Conservation (phyloP, 345 rosid genomes). For the Firmiana major region DNA sequence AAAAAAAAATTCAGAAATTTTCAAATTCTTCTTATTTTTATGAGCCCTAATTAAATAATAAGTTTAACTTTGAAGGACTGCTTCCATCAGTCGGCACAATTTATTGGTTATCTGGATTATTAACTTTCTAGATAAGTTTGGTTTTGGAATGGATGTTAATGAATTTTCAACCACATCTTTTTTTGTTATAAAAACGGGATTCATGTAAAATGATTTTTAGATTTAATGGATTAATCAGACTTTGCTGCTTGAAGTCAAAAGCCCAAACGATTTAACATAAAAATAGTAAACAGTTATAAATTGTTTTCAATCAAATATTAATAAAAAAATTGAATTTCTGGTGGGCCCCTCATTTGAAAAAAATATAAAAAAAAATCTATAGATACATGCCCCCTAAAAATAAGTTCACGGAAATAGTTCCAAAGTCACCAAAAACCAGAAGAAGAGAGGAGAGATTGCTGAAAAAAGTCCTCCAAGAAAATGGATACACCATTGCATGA, state of each 20-base stretch:
- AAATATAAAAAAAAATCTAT: conserved; percentile 10
- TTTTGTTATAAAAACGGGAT: not conserved
- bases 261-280: not conserved
- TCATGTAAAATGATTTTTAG: conserved; percentile 23
- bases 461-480: conserved; percentile 24
- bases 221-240: conserved; percentile 15
- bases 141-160: not conserved
- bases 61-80: too few species aligned
- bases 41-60: too few species aligned
- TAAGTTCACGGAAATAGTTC: conserved; percentile 19
- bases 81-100: too few species aligned
- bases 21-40: too few species aligned
- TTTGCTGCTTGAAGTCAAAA: conserved; percentile 13
- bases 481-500: conserved; percentile 7
- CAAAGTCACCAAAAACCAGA: conserved; percentile 13
- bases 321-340: not conserved
- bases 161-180: not conserved
- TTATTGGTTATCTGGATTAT: too few species aligned
- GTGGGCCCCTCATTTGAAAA: conserved; percentile 15
- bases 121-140: too few species aligned
- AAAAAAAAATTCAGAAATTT: too few species aligned
- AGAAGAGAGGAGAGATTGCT: not conserved
- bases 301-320: not conserved
- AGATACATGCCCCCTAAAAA: conserved; percentile 52
- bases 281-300: not conserved